phyloP scores from a whole-genome alignment of 345 rosid species.

The Linum usitatissimum region DNA sequence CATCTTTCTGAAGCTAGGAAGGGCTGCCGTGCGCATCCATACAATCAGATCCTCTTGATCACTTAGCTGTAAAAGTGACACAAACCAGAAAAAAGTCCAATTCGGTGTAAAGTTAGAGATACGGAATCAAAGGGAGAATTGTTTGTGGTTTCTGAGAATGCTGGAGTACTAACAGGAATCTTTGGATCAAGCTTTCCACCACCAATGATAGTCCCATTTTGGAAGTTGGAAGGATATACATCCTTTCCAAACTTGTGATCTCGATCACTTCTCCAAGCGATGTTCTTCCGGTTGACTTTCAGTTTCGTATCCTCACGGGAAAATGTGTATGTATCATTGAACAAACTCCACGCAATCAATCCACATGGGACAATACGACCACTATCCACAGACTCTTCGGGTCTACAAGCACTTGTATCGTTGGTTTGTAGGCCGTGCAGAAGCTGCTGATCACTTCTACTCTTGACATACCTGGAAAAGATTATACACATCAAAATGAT shows the following conservation, averaged over 20 bases:
- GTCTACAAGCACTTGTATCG: slow-evolving; percentile 56
- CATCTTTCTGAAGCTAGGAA: slow-evolving; percentile 68
- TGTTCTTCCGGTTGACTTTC: slow-evolving; percentile 44
- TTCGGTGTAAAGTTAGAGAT: background rate
- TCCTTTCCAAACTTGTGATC: slow-evolving; percentile 68
- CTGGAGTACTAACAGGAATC: slow-evolving; percentile 40
- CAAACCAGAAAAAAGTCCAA: slow-evolving; percentile 11
- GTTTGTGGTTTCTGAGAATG: background rate
- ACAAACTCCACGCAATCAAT: slow-evolving; percentile 78
- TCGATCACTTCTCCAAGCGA: slow-evolving; percentile 79
- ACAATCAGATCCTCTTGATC: slow-evolving; percentile 80
- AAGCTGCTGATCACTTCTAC: slow-evolving; percentile 71
- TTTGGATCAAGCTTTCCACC: slow-evolving; percentile 58
- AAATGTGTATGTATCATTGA: slow-evolving; percentile 64
- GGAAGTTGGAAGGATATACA: slow-evolving; percentile 67
- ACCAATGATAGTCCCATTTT: slow-evolving; percentile 62
- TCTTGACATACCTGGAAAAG: slow-evolving; percentile 60
- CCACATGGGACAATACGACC: slow-evolving; percentile 72
- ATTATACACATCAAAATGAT: background rate
- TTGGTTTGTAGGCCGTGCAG: slow-evolving; percentile 38
- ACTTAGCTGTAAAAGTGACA: slow-evolving; percentile 36
- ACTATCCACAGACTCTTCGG: slow-evolving; percentile 45
- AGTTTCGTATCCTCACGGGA: slow-evolving; percentile 32
- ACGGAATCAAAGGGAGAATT: too few relatives aligned
- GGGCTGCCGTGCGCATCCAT: slow-evolving; percentile 82